Conservation (phyloP, 331 rosid genomes). For the Acacia concinna region DNA sequence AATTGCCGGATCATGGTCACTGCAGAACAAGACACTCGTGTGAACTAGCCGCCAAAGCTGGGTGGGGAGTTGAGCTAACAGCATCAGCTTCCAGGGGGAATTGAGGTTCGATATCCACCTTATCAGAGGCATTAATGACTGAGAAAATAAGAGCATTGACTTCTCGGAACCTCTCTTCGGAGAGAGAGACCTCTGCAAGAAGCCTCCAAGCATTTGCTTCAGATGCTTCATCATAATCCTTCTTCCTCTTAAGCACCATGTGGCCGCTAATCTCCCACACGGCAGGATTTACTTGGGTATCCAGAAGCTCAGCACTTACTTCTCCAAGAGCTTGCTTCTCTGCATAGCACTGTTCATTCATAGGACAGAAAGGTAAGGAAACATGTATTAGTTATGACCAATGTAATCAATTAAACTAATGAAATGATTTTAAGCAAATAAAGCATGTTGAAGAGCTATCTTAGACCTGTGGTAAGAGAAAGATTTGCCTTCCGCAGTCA, state of each 20-base stretch:
- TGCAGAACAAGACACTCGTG: conserved; percentile 69
- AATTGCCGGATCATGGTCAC: conserved; percentile 25
- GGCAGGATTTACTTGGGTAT: conserved; percentile 98
- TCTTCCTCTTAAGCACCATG: conserved; percentile 93
- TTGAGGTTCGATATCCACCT: conserved; percentile 21
- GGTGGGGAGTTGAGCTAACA: conserved; percentile 35
- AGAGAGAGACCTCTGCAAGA: conserved; percentile 94
- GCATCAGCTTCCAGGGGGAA: conserved; percentile 37
- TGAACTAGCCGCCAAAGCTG: conserved; percentile 50
- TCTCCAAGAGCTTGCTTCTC: conserved; percentile 99
- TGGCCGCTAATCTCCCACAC: conserved; percentile 99
- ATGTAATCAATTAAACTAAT: background rate
- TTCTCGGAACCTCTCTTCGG: conserved; percentile 86
- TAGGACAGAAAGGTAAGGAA: background rate
- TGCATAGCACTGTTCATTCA: conserved; percentile 76
- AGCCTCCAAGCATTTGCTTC: conserved; percentile 95
- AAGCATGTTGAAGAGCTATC: background rate
- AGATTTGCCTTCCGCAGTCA: conserved; percentile 76
- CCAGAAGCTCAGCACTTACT: conserved; percentile 87
- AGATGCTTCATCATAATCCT: conserved; percentile 86
- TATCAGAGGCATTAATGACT: conserved; percentile 46
- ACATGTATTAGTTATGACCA: background rate
- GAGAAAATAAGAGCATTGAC: conserved; percentile 74
- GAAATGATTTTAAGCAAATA: background rate
- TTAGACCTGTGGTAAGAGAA: conserved; percentile 87